phyloP scores from a whole-genome alignment of 73 alveolate species.

The Paramecium octaurelia region DNA sequence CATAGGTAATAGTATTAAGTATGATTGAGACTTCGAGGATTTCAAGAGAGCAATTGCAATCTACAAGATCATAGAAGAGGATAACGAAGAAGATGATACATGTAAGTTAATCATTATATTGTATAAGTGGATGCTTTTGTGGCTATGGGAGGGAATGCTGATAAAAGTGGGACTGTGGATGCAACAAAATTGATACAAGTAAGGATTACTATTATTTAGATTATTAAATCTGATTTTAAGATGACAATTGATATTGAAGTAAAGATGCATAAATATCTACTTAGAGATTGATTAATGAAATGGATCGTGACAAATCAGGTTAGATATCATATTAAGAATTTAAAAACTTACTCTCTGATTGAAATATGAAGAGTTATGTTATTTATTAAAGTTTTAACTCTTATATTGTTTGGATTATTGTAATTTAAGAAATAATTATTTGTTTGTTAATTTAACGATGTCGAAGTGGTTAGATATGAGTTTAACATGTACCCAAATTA shows the following conservation, averaged over 20 bases:
- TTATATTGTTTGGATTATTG: neutral
- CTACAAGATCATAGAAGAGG: constrained; percentile 44
- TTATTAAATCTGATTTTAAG: constrained; percentile 79
- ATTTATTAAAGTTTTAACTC: neutral
- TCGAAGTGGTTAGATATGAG: constrained; percentile 30
- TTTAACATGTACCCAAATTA: neutral
- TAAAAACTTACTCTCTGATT: constrained; percentile 47
- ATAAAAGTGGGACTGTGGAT: constrained; percentile 77
- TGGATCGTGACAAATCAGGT: constrained; percentile 88
- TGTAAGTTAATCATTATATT: neutral
- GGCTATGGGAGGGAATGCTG: constrained; percentile 97
- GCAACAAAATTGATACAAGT: constrained; percentile 35
- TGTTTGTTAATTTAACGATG: constrained; percentile 50
- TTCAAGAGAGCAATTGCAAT: constrained; percentile 46
- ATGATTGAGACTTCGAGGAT: constrained; percentile 53
- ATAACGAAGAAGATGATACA: constrained; percentile 16
- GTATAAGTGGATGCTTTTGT: constrained; percentile 91
- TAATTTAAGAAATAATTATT: neutral
- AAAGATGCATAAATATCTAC: neutral
- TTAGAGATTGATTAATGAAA: constrained; percentile 64
- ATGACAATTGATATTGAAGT: constrained; percentile 88
- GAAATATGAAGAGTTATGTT: neutral
- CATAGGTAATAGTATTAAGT: neutral
- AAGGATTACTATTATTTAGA: constrained; percentile 73
- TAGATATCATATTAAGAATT: constrained; percentile 86